A percentile compares a stretch with the other conserved stretches of the same genome.
Conservation (phyloP, 1,139 yeast species). For the Blastobotrys aristatus region DNA sequence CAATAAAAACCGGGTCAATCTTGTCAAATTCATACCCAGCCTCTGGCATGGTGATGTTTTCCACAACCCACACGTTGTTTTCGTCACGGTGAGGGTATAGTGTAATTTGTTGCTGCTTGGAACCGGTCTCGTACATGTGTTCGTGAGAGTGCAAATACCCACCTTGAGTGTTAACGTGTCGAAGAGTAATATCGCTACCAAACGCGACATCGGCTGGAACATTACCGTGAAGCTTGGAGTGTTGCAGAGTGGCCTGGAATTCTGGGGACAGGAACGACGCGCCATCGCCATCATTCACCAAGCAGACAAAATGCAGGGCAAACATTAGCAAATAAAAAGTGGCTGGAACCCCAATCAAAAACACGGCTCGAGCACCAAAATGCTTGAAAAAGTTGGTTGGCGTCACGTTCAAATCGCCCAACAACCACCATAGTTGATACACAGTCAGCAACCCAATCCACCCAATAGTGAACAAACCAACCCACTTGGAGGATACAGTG, state of each 20-base stretch:
- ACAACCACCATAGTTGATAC: conserved; percentile 76
- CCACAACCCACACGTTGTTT: conserved; percentile 72
- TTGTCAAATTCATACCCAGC: conserved; percentile 29
- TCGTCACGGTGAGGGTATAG: conserved; percentile 87
- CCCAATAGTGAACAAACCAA: conserved; percentile 86
- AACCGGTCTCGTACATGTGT: conserved; percentile 82
- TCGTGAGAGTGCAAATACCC: conserved; percentile 94
- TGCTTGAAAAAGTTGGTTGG: conserved; percentile 49
- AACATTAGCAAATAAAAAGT: conserved; percentile 67
- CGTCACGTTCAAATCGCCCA: conserved; percentile 78
- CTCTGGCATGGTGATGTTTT: conserved; percentile 24
- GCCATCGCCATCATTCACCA: conserved; percentile 78
- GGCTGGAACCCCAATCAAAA: conserved; percentile 67
- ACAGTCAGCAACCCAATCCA: conserved; percentile 82
- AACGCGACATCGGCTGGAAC: conserved; percentile 81
- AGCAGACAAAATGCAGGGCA: conserved; percentile 68
- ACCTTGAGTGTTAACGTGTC: conserved; percentile 83
- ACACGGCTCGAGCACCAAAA: conserved; percentile 49
- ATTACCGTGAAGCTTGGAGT: conserved; percentile 61
- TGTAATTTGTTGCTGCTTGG: conserved; percentile 88
- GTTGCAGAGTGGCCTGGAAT: conserved; percentile 72
- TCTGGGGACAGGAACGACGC: conserved; percentile 85
- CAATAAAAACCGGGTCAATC: conserved; percentile 48
- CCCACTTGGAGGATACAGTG: conserved; percentile 92
- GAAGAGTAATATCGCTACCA: conserved; percentile 73